Evolutionary conservation across 148 eudicot species (phyloP).

Genomic region (Vaccinium darrowii): DNA sequence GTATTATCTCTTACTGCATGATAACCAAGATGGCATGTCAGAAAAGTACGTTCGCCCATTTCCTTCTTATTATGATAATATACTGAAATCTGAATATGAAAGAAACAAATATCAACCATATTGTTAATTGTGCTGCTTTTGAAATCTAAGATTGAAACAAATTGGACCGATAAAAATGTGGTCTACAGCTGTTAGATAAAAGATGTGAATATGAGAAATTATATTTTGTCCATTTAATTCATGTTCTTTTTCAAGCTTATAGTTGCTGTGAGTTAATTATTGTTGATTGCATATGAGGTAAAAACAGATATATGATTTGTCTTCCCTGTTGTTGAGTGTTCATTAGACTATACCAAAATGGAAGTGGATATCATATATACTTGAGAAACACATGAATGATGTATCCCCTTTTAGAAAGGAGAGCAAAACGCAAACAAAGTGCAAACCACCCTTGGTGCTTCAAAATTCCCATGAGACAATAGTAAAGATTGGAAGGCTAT

Average conservation of each 20-base stretch:
- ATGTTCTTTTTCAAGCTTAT: no score
- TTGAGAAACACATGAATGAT: neutral
- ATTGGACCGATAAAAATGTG: neutral
- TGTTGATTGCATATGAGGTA: neutral
- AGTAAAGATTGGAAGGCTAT: neutral
- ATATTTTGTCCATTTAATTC: neutral
- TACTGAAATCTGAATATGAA: constrained; percentile 1
- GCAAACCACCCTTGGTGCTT: neutral
- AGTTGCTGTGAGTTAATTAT: neutral
- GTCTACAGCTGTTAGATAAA: neutral
- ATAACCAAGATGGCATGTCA: constrained; percentile 65
- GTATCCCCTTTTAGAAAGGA: neutral
- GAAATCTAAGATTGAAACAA: neutral
- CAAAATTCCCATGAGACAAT: neutral
- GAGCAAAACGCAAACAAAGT: neutral
- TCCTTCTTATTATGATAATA: constrained; percentile 3
- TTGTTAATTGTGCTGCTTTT: constrained; percentile 8
- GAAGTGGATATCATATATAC: neutral
- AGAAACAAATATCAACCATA: neutral
- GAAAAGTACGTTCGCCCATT: constrained; percentile 50
- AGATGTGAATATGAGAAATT: neutral
- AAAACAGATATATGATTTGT: neutral
- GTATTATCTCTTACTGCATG: constrained; percentile 80
- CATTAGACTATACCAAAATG: neutral
- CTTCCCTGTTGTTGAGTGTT: neutral